Evolutionary conservation across 495 filamentous ascomycete species (phyloP).

Genomic region (Neurospora intermedia): DNA sequence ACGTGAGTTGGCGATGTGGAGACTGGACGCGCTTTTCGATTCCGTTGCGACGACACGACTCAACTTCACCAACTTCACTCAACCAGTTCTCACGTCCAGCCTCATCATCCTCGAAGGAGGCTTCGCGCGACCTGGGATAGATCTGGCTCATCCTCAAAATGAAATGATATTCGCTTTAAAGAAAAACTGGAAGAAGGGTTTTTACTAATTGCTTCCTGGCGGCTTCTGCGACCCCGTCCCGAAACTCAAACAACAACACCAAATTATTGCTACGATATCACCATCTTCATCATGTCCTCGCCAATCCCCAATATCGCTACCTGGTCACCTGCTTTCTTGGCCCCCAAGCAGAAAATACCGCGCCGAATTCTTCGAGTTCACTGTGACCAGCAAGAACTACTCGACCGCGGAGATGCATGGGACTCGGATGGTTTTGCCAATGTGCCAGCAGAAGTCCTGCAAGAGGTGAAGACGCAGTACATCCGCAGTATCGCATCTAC

Average conservation of each 20-base stretch:
- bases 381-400: slow-evolving; percentile 46
- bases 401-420: slow-evolving; percentile 41
- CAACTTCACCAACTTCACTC: not conserved
- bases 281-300: not conserved
- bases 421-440: slow-evolving; percentile 18
- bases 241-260: not conserved
- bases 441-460: slow-evolving; percentile 28
- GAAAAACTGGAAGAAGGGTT: not conserved
- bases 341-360: not conserved
- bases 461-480: slow-evolving; percentile 13
- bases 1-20: not conserved
- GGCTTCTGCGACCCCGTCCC: not conserved
- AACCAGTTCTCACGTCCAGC: not conserved
- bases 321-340: slow-evolving; percentile 2
- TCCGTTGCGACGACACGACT: not conserved
- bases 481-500: not conserved
- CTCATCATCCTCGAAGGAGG: not conserved
- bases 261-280: not conserved
- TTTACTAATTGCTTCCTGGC: not conserved
- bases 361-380: slow-evolving; percentile 33
- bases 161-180: not conserved
- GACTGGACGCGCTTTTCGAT: not conserved
- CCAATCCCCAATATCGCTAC: not conserved
- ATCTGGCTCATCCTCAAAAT: not conserved
- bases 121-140: not conserved